Evolutionary conservation across 176 grass and related monocot species (phyloP).

Genomic region (Lolium multiflorum): DNA sequence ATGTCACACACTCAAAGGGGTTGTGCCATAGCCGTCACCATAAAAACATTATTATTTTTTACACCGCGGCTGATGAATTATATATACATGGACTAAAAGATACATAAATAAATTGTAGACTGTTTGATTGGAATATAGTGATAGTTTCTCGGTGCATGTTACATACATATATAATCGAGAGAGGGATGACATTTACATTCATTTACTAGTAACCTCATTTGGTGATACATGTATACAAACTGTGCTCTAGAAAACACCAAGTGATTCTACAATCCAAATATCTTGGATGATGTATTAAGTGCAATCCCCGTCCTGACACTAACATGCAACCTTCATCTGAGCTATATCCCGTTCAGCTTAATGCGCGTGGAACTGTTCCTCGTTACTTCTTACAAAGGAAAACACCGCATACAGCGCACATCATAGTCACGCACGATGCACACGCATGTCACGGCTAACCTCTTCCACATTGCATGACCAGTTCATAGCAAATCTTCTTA

Average conservation of each 20-base stretch:
- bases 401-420: background rate
- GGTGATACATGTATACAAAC: slow-evolving; percentile 5
- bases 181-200: background rate
- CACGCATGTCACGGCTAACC: background rate
- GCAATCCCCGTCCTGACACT: background rate
- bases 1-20: too few species aligned
- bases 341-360: too few species aligned
- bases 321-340: background rate
- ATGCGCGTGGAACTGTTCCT: too few species aligned
- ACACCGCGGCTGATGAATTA: background rate
- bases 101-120: background rate
- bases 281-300: background rate
- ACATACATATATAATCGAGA: background rate
- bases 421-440: too few species aligned
- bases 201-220: background rate
- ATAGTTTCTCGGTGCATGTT: background rate
- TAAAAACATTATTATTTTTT: background rate
- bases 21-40: too few species aligned
- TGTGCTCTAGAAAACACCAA: background rate
- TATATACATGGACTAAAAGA: background rate
- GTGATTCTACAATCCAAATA: background rate
- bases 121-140: background rate
- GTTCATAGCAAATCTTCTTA: background rate
- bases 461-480: background rate
- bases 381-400: background rate